Percentiles rank a stretch among this genome's conserved stretches.
Evolutionary conservation across 441 rosid species (phyloP).

Genomic region (Brassica hybrid): DNA sequence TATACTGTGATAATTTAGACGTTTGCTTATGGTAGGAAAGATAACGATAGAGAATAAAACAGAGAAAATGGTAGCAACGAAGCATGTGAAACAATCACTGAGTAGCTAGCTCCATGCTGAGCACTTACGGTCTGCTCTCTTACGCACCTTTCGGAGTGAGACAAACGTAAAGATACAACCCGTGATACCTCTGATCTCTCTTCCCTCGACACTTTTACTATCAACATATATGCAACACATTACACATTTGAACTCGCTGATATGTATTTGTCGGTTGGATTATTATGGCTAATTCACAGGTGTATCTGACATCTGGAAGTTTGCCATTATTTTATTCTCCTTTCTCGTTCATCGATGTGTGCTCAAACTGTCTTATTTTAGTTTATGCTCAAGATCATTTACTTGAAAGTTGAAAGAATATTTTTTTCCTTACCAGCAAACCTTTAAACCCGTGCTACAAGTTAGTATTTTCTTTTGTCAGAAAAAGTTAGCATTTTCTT

Average conservation of each 20-base stretch:
- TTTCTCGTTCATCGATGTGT: conserved; percentile 32
- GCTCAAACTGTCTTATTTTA: not conserved
- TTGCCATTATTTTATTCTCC: conserved; percentile 39
- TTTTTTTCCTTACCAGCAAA: not conserved
- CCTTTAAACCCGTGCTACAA: not conserved
- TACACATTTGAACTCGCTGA: conserved; percentile 41
- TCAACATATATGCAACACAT: conserved; percentile 36
- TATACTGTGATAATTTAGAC: not conserved
- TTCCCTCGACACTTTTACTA: conserved; percentile 12
- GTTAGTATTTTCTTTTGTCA: too few relatives aligned
- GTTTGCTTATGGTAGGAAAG: conserved; percentile 6
- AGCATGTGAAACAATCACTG: conserved; percentile 34
- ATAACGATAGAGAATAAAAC: conserved; percentile 36
- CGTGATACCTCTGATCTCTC: conserved; percentile 30
- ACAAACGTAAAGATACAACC: conserved; percentile 37
- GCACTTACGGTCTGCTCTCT: conserved; percentile 35
- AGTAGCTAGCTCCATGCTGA: conserved; percentile 1
- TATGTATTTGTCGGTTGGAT: conserved; percentile 23
- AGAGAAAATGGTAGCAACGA: conserved; percentile 19
- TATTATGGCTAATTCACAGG: conserved; percentile 34
- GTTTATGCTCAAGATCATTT: not conserved
- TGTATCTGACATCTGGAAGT: conserved; percentile 39
- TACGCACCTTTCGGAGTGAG: conserved; percentile 39
- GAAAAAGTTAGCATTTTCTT: not conserved
- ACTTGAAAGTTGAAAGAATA: not conserved